Conservation (phyloP, 306 rosid genomes). For the Dryas alaskensis region DNA sequence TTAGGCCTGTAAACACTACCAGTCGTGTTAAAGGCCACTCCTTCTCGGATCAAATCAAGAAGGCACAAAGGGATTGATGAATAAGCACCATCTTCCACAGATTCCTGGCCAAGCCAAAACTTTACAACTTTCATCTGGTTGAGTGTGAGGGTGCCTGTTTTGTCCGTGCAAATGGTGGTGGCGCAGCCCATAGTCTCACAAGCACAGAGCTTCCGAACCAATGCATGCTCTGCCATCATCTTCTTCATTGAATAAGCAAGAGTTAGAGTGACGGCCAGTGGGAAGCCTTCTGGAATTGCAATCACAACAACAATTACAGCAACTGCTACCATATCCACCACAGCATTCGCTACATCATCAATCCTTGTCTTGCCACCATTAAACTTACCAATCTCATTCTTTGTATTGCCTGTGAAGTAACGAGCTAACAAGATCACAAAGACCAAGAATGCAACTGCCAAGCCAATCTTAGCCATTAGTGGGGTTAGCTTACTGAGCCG, state of each 20-base stretch:
- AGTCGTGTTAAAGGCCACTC: slow-evolving; percentile 42
- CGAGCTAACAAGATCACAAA: slow-evolving; percentile 25
- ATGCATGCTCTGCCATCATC: slow-evolving; percentile 43
- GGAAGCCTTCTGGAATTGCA: slow-evolving; percentile 50
- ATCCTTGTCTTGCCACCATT: slow-evolving; percentile 11
- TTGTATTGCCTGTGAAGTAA: slow-evolving; percentile 24
- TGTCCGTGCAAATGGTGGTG: slow-evolving; percentile 41
- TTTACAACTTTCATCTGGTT: slow-evolving; percentile 43
- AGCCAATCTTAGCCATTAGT: slow-evolving; percentile 28
- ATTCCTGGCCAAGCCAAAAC: slow-evolving; percentile 32
- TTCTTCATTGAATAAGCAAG: slow-evolving; percentile 50
- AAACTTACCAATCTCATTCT: slow-evolving; percentile 22
- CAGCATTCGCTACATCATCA: slow-evolving; percentile 21
- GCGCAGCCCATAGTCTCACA: slow-evolving; percentile 46
- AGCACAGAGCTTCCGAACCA: slow-evolving; percentile 45
- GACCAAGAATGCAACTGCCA: slow-evolving; percentile 31
- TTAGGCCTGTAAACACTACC: slow-evolving; percentile 36
- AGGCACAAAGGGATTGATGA: slow-evolving; percentile 12
- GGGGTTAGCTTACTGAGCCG: slow-evolving; percentile 27
- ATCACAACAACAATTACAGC: slow-evolving; percentile 42
- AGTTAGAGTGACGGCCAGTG: slow-evolving; percentile 35
- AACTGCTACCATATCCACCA: slow-evolving; percentile 26
- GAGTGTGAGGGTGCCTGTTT: slow-evolving; percentile 40
- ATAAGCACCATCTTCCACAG: not conserved
- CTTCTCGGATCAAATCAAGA: slow-evolving; percentile 28